Base-by-base conservation (phyloP, 2,329 filamentous ascomycete species). In the Pseudopyrenochaeta lycopersici region DNA sequence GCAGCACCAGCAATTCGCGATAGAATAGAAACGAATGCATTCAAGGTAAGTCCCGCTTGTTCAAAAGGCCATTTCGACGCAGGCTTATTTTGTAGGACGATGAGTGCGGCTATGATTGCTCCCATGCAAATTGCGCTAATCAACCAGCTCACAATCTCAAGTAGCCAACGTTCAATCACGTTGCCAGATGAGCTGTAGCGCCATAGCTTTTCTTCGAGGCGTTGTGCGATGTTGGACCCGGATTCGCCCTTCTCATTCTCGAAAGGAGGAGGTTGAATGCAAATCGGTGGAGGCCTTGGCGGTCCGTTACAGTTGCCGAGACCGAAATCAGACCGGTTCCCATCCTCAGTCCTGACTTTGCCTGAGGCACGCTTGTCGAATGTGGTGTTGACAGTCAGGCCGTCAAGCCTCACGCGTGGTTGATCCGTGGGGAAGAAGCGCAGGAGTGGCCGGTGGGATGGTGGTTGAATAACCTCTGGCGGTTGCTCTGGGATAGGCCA, bases 51-150 rank as follows among this genome's bases (percentile, higher is more conserved):
- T 0, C 50, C 47, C 0, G 49, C 52, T 7, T 46, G 58, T 2
- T 58, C 36, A 0, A 66, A 18, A 0, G 56, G 23, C 68, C 64
- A 71, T 1, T 56, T 61, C 0, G 59, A 32, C 0, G 63, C 2
- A 1, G 43, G 48, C 0, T 67, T 7, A 2, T 64, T 54, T 9
- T 46, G 44, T 7, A 64, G 44, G 0, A 12, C 7, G 2, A 63
- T 17, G 0, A 71, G 56, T 0, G 66, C 51, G 0, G 20, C 60
- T 1, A 71, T 52, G 9, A 72, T 43, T 0, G 60, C 58, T 3
- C 6, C 56, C 69, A 72, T 72, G 38, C 65, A 71, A 0, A 64
- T 5, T 0, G 66, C 66, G 6, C 69, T 72, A 18, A 72, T 41
- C 0, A 55, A 1, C 69, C 67, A 72, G 10, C 69, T 68, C 20